Evolutionary conservation across 305 asterid genomes (phyloP).

Genomic region (Withania somnifera): DNA sequence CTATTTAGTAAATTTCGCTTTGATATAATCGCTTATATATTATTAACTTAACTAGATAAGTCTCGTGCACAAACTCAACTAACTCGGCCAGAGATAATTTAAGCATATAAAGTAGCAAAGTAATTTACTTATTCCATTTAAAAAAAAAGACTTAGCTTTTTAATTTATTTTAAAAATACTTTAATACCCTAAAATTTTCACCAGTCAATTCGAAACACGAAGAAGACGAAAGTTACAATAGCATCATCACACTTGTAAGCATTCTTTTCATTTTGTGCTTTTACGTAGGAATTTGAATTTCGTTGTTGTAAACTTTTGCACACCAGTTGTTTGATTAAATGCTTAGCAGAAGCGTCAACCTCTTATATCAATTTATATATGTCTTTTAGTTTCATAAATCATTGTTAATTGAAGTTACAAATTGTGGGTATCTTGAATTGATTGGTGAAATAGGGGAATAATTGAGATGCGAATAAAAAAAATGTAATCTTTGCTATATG

Average conservation of each 20-base stretch:
- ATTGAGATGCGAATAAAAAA: not conserved
- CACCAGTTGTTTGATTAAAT: not conserved
- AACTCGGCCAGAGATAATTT: too few relatives aligned
- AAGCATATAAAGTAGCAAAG: too few relatives aligned
- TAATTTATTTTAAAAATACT: too few relatives aligned
- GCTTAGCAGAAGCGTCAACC: not conserved
- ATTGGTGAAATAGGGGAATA: not conserved
- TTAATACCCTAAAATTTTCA: too few relatives aligned
- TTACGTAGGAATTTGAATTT: not conserved
- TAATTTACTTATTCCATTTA: too few relatives aligned
- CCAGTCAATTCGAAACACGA: not conserved
- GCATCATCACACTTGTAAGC: not conserved
- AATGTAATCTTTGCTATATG: not conserved
- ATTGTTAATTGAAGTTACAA: too few relatives aligned
- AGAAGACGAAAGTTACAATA: not conserved
- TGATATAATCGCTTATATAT: too few relatives aligned
- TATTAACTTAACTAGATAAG: too few relatives aligned
- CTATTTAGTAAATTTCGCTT: too few relatives aligned
- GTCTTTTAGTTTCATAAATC: not conserved
- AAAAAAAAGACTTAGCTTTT: too few relatives aligned
- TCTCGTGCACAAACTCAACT: too few relatives aligned
- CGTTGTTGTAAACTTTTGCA: not conserved
- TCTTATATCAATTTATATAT: not conserved
- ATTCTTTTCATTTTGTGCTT: not conserved
- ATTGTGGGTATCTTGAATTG: not conserved